Conservation (phyloP, 768 basidiomycete species). For the Trametes cubensis region DNA sequence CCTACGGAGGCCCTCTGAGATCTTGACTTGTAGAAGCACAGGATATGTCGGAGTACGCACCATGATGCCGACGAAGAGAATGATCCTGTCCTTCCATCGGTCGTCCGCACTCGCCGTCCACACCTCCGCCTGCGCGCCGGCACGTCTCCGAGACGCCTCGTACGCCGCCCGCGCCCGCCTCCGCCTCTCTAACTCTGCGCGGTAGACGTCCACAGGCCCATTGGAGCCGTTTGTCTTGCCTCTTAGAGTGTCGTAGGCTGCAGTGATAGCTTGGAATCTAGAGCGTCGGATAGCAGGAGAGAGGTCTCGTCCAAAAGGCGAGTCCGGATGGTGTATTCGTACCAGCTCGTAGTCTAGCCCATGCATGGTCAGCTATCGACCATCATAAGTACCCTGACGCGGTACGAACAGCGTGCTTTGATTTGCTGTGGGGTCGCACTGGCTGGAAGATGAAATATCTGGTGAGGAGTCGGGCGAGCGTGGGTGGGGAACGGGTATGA, state of each 20-base stretch:
- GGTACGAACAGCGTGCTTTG: constrained; percentile 60
- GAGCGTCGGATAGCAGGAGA: constrained; percentile 51
- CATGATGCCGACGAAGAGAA: constrained; percentile 51
- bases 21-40: neutral
- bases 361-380: neutral
- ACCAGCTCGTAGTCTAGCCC: constrained; percentile 74
- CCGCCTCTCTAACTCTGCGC: constrained; percentile 55
- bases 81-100: constrained; percentile 52
- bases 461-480: constrained; percentile 61
- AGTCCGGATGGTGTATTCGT: constrained; percentile 73
- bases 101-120: constrained; percentile 44
- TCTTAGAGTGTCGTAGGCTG: constrained; percentile 62
- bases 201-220: constrained; percentile 45
- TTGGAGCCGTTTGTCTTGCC: constrained; percentile 37
- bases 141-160: constrained; percentile 37
- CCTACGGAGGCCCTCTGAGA: constrained; percentile 33
- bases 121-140: constrained; percentile 23
- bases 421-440: constrained; percentile 62
- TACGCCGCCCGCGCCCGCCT: constrained; percentile 35
- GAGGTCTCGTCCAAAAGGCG: constrained; percentile 44
- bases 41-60: constrained; percentile 38
- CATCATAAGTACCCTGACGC: too few species aligned
- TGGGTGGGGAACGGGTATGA: constrained; percentile 55
- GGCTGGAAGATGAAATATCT: constrained; percentile 69
- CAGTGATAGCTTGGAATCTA: constrained; percentile 65